Percentiles rank a stretch among this genome's conserved stretches.
These are phyloP conservation scores for Phanerodontia chrysosporium DNA, from an alignment of 768 basidiomycete species.

Conservation along the genomic window DNA sequence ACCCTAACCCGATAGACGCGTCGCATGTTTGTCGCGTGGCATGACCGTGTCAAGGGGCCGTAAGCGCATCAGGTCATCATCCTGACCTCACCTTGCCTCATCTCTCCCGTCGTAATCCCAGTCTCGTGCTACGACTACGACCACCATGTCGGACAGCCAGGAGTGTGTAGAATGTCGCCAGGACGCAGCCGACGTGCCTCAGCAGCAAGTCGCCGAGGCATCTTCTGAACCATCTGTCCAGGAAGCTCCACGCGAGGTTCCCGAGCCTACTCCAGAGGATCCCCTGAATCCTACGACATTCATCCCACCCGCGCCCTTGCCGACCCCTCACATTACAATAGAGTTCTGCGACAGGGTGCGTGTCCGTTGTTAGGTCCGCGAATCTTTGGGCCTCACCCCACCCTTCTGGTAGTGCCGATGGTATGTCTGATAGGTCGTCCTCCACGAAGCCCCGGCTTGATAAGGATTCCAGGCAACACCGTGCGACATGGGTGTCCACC, in stretches of 20 bases:
- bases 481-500: conserved; percentile 92
- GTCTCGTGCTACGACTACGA: not conserved
- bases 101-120: not conserved
- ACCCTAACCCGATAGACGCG: conserved; percentile 2
- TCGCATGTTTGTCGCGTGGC: conserved; percentile 7
- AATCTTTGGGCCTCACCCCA: not conserved
- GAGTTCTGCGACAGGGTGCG: conserved; percentile 92
- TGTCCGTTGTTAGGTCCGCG: conserved; percentile 12
- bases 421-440: conserved; percentile 37
- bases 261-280: too few relatives aligned
- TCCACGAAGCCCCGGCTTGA: not conserved
- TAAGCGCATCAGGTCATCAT: not conserved
- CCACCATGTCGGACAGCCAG: not conserved
- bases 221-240: not conserved
- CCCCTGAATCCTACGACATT: conserved; percentile 50
- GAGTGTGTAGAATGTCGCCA: not conserved
- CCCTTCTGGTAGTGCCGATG: conserved; percentile 65
- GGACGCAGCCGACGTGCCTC: not conserved
- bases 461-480: conserved; percentile 66
- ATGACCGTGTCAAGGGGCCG: not conserved
- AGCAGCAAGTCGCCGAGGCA: not conserved
- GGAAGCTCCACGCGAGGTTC: not conserved
- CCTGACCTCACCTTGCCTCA: not conserved
- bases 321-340: conserved; percentile 63
- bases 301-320: conserved; percentile 45